Evolutionary conservation across 169 alveolate genomes (phyloP), one percentile per base, ranked within the genome.

Genomic region (Amoebophrya sp.): DNA sequence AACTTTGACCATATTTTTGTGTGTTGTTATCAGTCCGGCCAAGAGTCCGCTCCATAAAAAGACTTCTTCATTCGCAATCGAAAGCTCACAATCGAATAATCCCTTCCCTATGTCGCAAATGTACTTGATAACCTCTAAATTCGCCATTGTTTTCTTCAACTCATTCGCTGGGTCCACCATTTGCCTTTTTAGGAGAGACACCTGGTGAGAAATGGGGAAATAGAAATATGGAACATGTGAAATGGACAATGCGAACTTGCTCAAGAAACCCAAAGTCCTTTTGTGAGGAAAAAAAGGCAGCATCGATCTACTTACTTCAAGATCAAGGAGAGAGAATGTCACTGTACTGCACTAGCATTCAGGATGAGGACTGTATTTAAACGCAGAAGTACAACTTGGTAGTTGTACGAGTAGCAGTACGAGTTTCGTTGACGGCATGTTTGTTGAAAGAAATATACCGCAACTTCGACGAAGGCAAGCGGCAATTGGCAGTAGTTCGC

Each of bases 401-500:
- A n/a, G n/a, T n/a, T n/a, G n/a, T n/a, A n/a, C n/a, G n/a, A n/a
- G n/a, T n/a, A n/a, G n/a, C n/a, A n/a, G n/a, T n/a, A n/a, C n/a
- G n/a, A n/a, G n/a, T n/a, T n/a, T n/a, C n/a, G n/a, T n/a, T n/a
- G n/a, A n/a, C n/a, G n/a, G n/a, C n/a, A n/a, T n/a, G n/a, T n/a
- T n/a, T n/a, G n/a, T n/a, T n/a, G n/a, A n/a, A n/a, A n/a, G n/a
- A n/a, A n/a, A 18, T 47, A 18, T 47, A 47, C 65, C 65, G 83
- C 83, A 36, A 65, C 83, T 65, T 65, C 83, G 39, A 65, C 83
- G 26, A 65, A 65, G 2, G 83, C 83, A 29, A 65, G 83, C 38
- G 83, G 83, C 83, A 65, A 36, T 36, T 65, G 83, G 83, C 83
- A 65, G 83, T 65, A 65, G 83, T 65, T 65, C 26, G 83, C 83